Conservation (phyloP, 2,329 filamentous ascomycete genomes). For the Neofusicoccum kwambonambiense region DNA sequence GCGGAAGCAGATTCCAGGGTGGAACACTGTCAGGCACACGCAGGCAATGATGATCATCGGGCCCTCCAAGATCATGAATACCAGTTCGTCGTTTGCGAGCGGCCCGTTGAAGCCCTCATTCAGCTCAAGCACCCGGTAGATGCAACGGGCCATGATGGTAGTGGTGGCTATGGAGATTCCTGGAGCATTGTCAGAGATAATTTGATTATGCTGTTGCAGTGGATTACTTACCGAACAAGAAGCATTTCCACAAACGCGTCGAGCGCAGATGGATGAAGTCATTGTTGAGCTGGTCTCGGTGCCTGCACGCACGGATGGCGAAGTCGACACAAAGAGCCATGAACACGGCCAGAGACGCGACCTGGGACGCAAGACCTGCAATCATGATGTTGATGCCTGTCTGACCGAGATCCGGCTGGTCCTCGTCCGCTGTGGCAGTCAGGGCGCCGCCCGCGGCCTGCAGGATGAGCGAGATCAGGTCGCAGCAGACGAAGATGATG, state of each 20-base stretch:
- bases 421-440: conserved; percentile 50
- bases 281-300: not conserved
- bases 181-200: not conserved
- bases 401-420: conserved; percentile 38
- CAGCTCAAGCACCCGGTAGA: conserved; percentile 52
- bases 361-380: conserved; percentile 58
- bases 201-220: no score
- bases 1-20: conserved; percentile 36
- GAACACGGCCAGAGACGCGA: conserved; percentile 53
- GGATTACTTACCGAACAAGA: not conserved
- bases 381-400: conserved; percentile 57
- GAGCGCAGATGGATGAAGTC: not conserved
- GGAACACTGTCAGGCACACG: conserved; percentile 46
- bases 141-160: conserved; percentile 48
- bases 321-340: conserved; percentile 42
- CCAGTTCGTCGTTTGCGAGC: conserved; percentile 48
- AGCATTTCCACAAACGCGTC: not conserved
- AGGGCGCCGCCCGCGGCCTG: conserved; percentile 60
- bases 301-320: conserved; percentile 18
- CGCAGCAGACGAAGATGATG: conserved; percentile 60
- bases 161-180: conserved; percentile 41
- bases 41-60: conserved; percentile 52
- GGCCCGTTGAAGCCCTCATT: conserved; percentile 46
- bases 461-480: conserved; percentile 57
- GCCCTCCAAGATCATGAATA: conserved; percentile 54